These are phyloP conservation scores for Obelidium mucronatum DNA, from an alignment of 192 early-diverging fungal genomes.

Conservation along the genomic window DNA sequence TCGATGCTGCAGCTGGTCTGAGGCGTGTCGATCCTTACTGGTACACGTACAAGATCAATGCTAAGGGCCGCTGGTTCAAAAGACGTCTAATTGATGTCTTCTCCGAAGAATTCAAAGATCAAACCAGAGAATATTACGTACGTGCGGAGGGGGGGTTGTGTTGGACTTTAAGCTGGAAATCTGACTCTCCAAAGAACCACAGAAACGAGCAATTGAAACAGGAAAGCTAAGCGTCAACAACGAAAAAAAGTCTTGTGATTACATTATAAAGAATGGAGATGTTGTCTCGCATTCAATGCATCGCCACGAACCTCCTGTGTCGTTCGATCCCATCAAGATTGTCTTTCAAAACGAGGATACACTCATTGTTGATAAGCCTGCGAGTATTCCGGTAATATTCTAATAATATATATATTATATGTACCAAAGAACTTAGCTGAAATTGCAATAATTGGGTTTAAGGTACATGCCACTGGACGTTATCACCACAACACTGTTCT, in stretches of 20 bases:
- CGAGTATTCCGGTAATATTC: constrained; percentile 77
- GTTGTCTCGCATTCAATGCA: constrained; percentile 84
- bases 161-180: not conserved
- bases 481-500: constrained; percentile 86
- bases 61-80: constrained; percentile 89
- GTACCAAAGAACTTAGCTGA: too few species aligned
- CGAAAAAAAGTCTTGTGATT: constrained; percentile 58
- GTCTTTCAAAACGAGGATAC: constrained; percentile 67
- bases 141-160: not conserved
- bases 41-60: constrained; percentile 78
- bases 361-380: constrained; percentile 91
- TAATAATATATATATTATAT: not conserved
- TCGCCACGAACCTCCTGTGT: constrained; percentile 95
- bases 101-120: constrained; percentile 87
- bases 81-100: constrained; percentile 83
- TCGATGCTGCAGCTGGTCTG: constrained; percentile 1
- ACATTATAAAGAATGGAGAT: constrained; percentile 79
- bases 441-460: not conserved
- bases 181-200: not conserved
- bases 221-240: constrained; percentile 89
- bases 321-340: constrained; percentile 67
- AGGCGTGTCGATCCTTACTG: constrained; percentile 78
- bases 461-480: constrained; percentile 80
- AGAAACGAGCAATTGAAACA: constrained; percentile 73
- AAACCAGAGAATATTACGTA: constrained; percentile 81